Evolutionary conservation across 2,329 filamentous ascomycete species (phyloP).

Genomic region (Colletotrichum ledebouriae): DNA sequence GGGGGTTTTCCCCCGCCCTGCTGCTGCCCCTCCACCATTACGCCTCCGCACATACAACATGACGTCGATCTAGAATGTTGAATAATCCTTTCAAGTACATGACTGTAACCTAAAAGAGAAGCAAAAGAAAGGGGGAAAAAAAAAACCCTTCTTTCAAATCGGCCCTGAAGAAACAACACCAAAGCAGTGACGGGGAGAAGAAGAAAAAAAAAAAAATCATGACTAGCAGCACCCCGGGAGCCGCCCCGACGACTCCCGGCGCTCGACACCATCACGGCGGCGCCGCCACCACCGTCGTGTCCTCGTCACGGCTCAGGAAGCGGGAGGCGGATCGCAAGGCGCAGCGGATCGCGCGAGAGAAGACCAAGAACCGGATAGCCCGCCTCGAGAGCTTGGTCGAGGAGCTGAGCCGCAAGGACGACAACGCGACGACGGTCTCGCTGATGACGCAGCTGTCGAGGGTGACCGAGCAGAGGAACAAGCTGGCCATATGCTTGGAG

Average conservation of each 20-base stretch:
- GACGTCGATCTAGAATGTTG: background rate
- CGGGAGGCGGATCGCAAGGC: slow-evolving; percentile 50
- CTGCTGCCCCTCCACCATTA: background rate
- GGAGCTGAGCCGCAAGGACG: slow-evolving; percentile 44
- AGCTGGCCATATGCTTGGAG: slow-evolving; percentile 12
- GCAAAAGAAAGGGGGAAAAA: too few relatives aligned
- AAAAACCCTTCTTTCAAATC: too few relatives aligned
- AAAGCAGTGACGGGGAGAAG: background rate
- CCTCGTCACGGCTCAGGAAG: slow-evolving; percentile 46
- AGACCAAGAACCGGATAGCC: slow-evolving; percentile 49
- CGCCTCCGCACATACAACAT: background rate
- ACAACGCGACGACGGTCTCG: slow-evolving; percentile 44
- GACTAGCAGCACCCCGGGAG: slow-evolving; percentile 5
- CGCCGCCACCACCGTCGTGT: background rate
- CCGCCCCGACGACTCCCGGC: background rate
- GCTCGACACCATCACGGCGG: background rate
- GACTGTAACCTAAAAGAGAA: too few relatives aligned
- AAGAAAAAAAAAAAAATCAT: background rate
- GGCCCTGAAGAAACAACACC: background rate
- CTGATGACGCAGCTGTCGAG: slow-evolving; percentile 46
- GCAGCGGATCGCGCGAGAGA: slow-evolving; percentile 49
- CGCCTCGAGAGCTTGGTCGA: slow-evolving; percentile 49
- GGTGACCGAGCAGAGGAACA: slow-evolving; percentile 47
- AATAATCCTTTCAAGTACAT: background rate
- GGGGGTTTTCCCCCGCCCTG: slow-evolving; percentile 6